Evolutionary conservation across 331 rosid genomes (phyloP).

Genomic region (Saraca asoca): DNA sequence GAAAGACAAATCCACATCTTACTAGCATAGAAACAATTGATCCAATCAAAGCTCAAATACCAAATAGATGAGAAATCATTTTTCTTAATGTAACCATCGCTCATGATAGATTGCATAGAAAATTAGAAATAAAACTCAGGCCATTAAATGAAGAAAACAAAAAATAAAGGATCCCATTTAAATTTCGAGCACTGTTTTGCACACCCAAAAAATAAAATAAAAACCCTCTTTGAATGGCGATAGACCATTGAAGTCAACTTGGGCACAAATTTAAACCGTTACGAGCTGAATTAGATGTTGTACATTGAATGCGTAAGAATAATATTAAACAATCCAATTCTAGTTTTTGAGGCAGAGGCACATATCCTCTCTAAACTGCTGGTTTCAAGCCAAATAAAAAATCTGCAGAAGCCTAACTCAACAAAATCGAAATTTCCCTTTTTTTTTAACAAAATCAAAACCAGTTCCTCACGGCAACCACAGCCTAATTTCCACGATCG

Average conservation of each 20-base stretch:
- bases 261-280: constrained; percentile 26
- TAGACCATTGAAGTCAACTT: constrained; percentile 37
- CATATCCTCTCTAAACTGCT: background rate
- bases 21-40: constrained; percentile 9
- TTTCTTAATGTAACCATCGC: background rate
- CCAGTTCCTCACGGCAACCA: constrained; percentile 11
- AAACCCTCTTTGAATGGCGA: constrained; percentile 10
- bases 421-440: constrained; percentile 11
- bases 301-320: constrained; percentile 17
- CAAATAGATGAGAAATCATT: background rate
- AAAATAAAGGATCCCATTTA: constrained; percentile 14
- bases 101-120: constrained; percentile 29
- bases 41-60: constrained; percentile 18
- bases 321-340: constrained; percentile 32
- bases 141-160: constrained; percentile 23
- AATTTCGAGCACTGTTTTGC: constrained; percentile 16
- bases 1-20: constrained; percentile 23
- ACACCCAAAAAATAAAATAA: constrained; percentile 24
- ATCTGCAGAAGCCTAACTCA: constrained; percentile 4
- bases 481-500: constrained; percentile 42
- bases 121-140: background rate
- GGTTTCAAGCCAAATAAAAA: constrained; percentile 20
- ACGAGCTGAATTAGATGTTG: constrained; percentile 23
- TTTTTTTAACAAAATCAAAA: constrained; percentile 32
- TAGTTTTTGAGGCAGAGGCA: background rate